A percentile compares a stretch with the other conserved stretches of the same genome.
Evolutionary conservation across 2,329 filamentous ascomycete genomes (phyloP).

Genomic region (Verticillium tricorpus): DNA sequence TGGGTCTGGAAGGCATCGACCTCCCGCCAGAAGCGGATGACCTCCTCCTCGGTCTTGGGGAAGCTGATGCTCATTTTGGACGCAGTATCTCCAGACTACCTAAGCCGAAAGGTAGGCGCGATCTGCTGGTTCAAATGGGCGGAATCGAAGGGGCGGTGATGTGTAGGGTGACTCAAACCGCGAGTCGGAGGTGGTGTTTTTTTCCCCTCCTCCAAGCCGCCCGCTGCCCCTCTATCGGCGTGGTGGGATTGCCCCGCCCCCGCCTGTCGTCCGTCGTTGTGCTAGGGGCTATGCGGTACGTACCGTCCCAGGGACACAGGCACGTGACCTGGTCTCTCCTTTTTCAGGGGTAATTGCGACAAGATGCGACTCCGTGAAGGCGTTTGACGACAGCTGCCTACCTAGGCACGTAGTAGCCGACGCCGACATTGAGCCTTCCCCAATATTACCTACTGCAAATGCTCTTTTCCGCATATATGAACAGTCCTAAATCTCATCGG

Average conservation of each 20-base stretch:
- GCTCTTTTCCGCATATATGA: too few species aligned
- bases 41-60: slow-evolving; percentile 81
- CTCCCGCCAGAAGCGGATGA: slow-evolving; percentile 83
- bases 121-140: not conserved
- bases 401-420: too few species aligned
- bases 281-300: not conserved
- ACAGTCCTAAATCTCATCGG: too few species aligned
- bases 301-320: not conserved
- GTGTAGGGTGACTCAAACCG: slow-evolving; percentile 1
- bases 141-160: not conserved
- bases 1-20: slow-evolving; percentile 88
- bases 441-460: too few species aligned
- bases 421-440: too few species aligned
- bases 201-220: slow-evolving; percentile 2
- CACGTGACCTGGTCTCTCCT: not conserved
- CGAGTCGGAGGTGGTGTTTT: not conserved
- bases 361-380: not conserved
- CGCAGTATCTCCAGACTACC: not conserved
- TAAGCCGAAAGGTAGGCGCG: not conserved
- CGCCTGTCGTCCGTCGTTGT: not conserved
- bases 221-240: slow-evolving; percentile 1
- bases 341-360: not conserved
- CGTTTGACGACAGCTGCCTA: not conserved
- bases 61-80: slow-evolving; percentile 79
- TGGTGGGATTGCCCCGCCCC: slow-evolving; percentile 1